Conservation (phyloP, 1,284 basidiomycete species). For the Cutaneotrichosporon sp. region DNA sequence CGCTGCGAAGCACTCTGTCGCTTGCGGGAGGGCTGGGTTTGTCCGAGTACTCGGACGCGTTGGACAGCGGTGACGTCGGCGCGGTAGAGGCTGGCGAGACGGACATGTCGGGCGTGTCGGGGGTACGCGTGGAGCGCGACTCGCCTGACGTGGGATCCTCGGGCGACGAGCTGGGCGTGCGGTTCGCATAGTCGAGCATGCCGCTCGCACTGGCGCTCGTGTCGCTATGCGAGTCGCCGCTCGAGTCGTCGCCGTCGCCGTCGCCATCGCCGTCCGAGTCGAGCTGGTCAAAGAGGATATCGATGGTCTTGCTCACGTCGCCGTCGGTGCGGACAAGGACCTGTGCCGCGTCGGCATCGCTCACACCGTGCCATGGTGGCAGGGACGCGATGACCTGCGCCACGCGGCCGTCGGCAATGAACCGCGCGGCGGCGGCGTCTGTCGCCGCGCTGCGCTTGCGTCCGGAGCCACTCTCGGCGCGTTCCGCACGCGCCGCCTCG, state of each 20-base stretch:
- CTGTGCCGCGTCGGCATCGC: slow-evolving; percentile 16
- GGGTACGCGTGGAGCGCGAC: slow-evolving; percentile 1
- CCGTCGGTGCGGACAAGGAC: slow-evolving; percentile 34
- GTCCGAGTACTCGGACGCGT: slow-evolving; percentile 6
- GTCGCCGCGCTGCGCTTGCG: background rate
- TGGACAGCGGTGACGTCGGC: slow-evolving; percentile 10
- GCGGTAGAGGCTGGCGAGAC: slow-evolving; percentile 10
- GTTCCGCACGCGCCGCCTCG: slow-evolving; percentile 32
- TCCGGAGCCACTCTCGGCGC: slow-evolving; percentile 26
- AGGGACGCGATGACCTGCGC: slow-evolving; percentile 28
- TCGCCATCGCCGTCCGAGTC: slow-evolving; percentile 17
- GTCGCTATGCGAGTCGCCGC: background rate
- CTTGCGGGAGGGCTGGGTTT: background rate
- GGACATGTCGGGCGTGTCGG: background rate
- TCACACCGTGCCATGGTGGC: slow-evolving; percentile 29
- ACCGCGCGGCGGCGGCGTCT: background rate
- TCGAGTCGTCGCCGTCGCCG: background rate
- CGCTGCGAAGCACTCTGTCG: background rate
- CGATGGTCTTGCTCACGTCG: slow-evolving; percentile 34
- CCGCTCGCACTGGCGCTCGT: background rate
- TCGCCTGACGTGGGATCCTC: background rate
- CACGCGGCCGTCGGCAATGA: slow-evolving; percentile 11
- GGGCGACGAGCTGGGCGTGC: slow-evolving; percentile 2
- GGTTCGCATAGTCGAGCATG: slow-evolving; percentile 10
- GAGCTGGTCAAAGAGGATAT: slow-evolving; percentile 37